Evolutionary conservation across 2,329 filamentous ascomycete species (phyloP).

Genomic region (Alternaria conjuncta): DNA sequence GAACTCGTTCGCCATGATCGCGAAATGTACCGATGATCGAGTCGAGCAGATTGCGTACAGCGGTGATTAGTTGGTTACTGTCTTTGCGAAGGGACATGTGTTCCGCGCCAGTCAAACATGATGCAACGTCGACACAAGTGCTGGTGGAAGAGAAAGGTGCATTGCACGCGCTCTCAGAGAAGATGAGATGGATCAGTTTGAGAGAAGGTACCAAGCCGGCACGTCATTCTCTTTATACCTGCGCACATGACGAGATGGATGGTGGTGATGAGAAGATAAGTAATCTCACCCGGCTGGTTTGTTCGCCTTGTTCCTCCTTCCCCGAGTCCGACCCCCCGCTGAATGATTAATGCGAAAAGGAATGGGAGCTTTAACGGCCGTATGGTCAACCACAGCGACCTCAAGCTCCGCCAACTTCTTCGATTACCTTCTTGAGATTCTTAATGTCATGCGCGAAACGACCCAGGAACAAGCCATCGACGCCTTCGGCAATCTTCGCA

Average conservation of each 20-base stretch:
- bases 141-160: neutral
- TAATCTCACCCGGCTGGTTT: neutral
- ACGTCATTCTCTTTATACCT: neutral
- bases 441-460: slow-evolving; percentile 80
- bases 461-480: slow-evolving; percentile 83
- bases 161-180: neutral
- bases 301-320: neutral
- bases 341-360: neutral
- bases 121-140: neutral
- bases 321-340: neutral
- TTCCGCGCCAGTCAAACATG: neutral
- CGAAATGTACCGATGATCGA: neutral
- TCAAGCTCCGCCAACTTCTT: slow-evolving; percentile 66
- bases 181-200: neutral
- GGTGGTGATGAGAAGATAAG: neutral
- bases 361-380: neutral
- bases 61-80: neutral
- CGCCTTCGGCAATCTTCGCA: slow-evolving; percentile 67
- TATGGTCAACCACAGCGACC: neutral
- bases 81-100: neutral
- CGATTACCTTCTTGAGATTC: slow-evolving; percentile 73
- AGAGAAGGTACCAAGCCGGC: neutral
- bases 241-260: neutral
- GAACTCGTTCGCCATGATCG: neutral
- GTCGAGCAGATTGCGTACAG: neutral